Percentiles rank a stretch among this genome's conserved stretches.
Conservation (phyloP, 1,284 basidiomycete species). For the Paramarasmius palmivorus region DNA sequence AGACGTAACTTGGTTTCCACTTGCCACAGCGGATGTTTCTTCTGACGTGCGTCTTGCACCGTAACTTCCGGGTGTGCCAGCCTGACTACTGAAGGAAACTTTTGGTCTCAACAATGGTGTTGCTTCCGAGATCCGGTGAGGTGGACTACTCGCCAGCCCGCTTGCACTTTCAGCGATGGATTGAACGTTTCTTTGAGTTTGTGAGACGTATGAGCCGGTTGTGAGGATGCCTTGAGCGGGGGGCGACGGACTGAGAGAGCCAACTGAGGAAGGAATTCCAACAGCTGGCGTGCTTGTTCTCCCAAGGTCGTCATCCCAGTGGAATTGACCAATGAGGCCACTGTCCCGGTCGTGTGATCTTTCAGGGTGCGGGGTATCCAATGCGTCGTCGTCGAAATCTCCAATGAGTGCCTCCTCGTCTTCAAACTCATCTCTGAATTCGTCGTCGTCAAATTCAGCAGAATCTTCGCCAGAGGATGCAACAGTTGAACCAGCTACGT, state of each 20-base stretch:
- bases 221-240: not conserved
- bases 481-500: slow-evolving; percentile 59
- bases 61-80: not conserved
- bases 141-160: not conserved
- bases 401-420: slow-evolving; percentile 32
- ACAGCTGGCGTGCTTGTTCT: slow-evolving; percentile 12
- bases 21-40: not conserved
- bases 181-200: not conserved
- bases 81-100: slow-evolving; percentile 9
- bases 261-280: slow-evolving; percentile 6
- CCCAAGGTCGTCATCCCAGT: slow-evolving; percentile 41
- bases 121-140: slow-evolving; percentile 9
- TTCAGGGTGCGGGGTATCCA: slow-evolving; percentile 6
- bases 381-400: slow-evolving; percentile 15
- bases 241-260: not conserved
- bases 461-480: slow-evolving; percentile 42
- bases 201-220: not conserved
- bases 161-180: not conserved
- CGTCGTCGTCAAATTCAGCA: slow-evolving; percentile 32
- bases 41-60: not conserved
- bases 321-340: slow-evolving; percentile 39
- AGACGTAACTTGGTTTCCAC: not conserved
- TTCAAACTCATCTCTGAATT: slow-evolving; percentile 32
- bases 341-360: slow-evolving; percentile 24
- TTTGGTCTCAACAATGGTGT: slow-evolving; percentile 16